Conservation (phyloP, 495 filamentous ascomycete genomes). For the Neurospora hispaniola region DNA sequence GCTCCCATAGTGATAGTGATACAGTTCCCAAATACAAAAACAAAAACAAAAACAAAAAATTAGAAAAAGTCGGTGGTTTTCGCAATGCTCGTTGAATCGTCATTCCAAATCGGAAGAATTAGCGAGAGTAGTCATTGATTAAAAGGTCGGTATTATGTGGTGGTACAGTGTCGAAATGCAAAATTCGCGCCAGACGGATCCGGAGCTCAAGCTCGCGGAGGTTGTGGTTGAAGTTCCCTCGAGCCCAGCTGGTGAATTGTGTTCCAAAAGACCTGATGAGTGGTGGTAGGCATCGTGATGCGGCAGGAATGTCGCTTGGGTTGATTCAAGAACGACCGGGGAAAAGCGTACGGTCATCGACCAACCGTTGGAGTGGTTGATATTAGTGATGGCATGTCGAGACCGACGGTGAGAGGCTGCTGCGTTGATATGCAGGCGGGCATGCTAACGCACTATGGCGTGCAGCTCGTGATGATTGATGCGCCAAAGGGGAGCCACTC, state of each 20-base stretch:
- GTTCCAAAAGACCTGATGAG: not conserved
- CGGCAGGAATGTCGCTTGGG: not conserved
- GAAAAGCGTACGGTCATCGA: not conserved
- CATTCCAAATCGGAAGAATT: conserved; percentile 6
- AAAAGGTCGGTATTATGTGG: conserved; percentile 19
- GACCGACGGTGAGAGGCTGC: conserved; percentile 4
- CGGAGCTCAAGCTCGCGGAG: not conserved
- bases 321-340: not conserved
- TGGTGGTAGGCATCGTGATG: not conserved
- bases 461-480: conserved; percentile 10
- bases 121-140: conserved; percentile 14
- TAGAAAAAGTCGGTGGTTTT: not conserved
- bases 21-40: not conserved
- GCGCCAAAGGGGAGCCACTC: conserved; percentile 5
- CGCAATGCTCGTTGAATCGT: conserved; percentile 16
- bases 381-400: conserved; percentile 2
- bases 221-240: not conserved
- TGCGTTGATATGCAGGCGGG: conserved; percentile 3
- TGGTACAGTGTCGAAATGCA: conserved; percentile 16
- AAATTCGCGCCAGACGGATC: not conserved
- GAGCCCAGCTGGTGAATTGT: not conserved
- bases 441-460: conserved; percentile 11
- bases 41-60: not conserved
- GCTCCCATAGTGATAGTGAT: not conserved
- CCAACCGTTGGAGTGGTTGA: not conserved